These are phyloP conservation scores for Leccinum truebloodii DNA, from an alignment of 768 basidiomycete genomes.

Conservation along the genomic window DNA sequence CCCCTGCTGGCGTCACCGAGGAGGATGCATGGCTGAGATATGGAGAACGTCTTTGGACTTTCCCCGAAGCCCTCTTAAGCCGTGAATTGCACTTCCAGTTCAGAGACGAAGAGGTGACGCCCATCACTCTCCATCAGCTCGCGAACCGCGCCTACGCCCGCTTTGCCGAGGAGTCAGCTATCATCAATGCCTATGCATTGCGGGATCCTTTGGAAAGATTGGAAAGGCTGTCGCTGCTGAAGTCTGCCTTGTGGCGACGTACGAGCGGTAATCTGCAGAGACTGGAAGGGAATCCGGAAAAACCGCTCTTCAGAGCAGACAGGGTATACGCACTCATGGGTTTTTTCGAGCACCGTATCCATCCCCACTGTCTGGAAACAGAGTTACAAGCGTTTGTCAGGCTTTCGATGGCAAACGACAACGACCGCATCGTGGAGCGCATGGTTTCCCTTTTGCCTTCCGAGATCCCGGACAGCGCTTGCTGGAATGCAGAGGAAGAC, in stretches of 20 bases:
- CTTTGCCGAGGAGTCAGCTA: conserved; percentile 19
- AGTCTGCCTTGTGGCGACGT: conserved; percentile 26
- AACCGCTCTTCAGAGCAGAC: conserved; percentile 13
- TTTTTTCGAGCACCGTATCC: conserved; percentile 28
- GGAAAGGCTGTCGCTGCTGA: conserved; percentile 24
- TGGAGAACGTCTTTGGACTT: conserved; percentile 28
- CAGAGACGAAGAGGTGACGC: conserved; percentile 10
- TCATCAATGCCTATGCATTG: conserved; percentile 23
- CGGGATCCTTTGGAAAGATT: conserved; percentile 25
- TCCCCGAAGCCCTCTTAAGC: conserved; percentile 25
- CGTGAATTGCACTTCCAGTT: conserved; percentile 20
- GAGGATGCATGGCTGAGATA: conserved; percentile 16
- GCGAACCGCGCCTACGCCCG: conserved; percentile 23
- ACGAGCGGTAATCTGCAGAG: conserved; percentile 1
- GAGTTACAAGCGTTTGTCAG: conserved; percentile 23
- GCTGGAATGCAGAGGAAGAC: conserved; percentile 27
- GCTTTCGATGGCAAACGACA: conserved; percentile 29
- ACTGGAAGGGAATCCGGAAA: neutral
- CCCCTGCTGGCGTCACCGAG: neutral
- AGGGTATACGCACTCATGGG: conserved; percentile 31
- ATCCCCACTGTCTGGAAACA: conserved; percentile 18
- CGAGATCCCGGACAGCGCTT: neutral
- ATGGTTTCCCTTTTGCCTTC: conserved; percentile 25
- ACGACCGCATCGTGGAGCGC: conserved; percentile 21
- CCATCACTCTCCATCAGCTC: conserved; percentile 25